Evolutionary conservation across 2,329 filamentous ascomycete genomes (phyloP).

Genomic region (Fusarium zealandicum): DNA sequence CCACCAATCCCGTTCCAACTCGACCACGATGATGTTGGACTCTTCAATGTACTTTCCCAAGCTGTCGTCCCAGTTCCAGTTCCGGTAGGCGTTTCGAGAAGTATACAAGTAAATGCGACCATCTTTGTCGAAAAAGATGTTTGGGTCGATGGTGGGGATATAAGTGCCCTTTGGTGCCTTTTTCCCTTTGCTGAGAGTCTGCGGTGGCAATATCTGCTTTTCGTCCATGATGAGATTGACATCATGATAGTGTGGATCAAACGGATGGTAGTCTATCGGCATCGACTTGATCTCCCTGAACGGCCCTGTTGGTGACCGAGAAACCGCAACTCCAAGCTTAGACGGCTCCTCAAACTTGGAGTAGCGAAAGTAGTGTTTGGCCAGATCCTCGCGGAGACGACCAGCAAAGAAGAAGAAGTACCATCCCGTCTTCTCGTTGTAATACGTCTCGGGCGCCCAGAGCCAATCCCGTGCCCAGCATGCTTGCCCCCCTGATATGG

Average conservation of each 20-base stretch:
- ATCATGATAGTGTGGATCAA: constrained; percentile 47
- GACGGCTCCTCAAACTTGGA: constrained; percentile 47
- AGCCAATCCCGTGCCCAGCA: constrained; percentile 48
- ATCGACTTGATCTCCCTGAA: constrained; percentile 44
- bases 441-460: constrained; percentile 49
- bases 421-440: constrained; percentile 48
- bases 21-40: constrained; percentile 49
- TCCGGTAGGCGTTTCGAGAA: constrained; percentile 48
- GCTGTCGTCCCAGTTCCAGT: constrained; percentile 47
- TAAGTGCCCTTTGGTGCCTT: constrained; percentile 46
- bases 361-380: constrained; percentile 46
- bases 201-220: constrained; percentile 45
- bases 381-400: constrained; percentile 43
- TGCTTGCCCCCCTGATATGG: constrained; percentile 43
- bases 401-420: constrained; percentile 50
- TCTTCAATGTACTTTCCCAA: constrained; percentile 48
- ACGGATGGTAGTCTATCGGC: constrained; percentile 47
- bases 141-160: constrained; percentile 53
- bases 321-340: constrained; percentile 47
- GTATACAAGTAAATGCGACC: constrained; percentile 47
- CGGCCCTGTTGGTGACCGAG: constrained; percentile 45
- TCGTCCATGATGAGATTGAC: constrained; percentile 50
- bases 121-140: constrained; percentile 55
- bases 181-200: constrained; percentile 37
- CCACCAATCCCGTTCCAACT: constrained; percentile 47